Evolutionary conservation across 495 filamentous ascomycete genomes (phyloP).

Genomic region (Chaetomium tenue): DNA sequence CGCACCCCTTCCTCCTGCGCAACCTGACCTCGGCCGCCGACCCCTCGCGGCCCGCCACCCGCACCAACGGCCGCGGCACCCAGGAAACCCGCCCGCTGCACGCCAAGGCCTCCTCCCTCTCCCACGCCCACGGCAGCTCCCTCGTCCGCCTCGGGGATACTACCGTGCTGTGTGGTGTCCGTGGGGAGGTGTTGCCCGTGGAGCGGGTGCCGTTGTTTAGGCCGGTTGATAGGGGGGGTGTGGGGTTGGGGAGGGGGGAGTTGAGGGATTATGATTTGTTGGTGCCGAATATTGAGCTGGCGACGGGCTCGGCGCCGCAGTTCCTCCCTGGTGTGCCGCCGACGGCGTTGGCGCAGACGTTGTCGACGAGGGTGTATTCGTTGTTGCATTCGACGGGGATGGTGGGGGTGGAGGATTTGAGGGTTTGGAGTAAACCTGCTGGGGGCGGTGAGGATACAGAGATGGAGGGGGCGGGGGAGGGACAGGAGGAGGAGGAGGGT

Average conservation of each 20-base stretch:
- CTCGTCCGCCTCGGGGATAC: constrained; percentile 87
- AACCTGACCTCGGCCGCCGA: constrained; percentile 63
- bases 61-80: constrained; percentile 76
- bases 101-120: constrained; percentile 74
- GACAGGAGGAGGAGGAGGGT: constrained; percentile 46
- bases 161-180: constrained; percentile 84
- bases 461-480: constrained; percentile 48
- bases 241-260: constrained; percentile 34
- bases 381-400: constrained; percentile 68
- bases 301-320: constrained; percentile 82
- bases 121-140: constrained; percentile 83
- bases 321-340: constrained; percentile 83
- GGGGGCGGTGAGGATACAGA: constrained; percentile 29
- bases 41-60: constrained; percentile 53
- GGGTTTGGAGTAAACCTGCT: constrained; percentile 62
- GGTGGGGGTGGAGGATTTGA: constrained; percentile 60
- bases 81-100: constrained; percentile 65
- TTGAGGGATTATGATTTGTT: constrained; percentile 64
- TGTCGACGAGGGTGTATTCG: constrained; percentile 71
- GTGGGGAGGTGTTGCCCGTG: constrained; percentile 78
- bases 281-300: constrained; percentile 88
- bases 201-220: constrained; percentile 65
- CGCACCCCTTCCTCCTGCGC: constrained; percentile 82
- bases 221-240: constrained; percentile 23
- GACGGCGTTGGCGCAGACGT: constrained; percentile 72